phyloP scores from a whole-genome alignment of 495 filamentous ascomycete genomes.

The Penicillium mononematosum region DNA sequence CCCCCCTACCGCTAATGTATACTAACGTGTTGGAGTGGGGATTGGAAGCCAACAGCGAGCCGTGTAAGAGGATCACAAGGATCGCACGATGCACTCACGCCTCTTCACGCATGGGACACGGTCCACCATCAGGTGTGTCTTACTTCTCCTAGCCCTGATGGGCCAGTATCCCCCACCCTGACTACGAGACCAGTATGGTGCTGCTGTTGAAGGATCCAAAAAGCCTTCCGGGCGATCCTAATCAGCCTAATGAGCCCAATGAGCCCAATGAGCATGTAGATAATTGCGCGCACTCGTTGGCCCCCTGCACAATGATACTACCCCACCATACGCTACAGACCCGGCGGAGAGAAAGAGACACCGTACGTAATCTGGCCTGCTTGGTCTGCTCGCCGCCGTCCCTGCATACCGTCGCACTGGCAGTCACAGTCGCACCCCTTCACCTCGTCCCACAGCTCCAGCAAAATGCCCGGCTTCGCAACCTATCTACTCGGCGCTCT shows the following conservation, averaged over 20 bases:
- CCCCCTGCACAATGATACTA: background rate
- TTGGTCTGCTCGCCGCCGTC: background rate
- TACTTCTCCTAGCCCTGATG: background rate
- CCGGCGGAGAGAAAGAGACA: too few relatives aligned
- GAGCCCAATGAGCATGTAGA: background rate
- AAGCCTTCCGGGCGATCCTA: background rate
- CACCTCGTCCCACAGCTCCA: background rate
- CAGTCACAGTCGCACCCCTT: background rate
- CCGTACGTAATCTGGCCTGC: background rate
- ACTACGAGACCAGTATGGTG: background rate
- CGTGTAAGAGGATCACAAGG: too few relatives aligned
- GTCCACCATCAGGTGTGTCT: background rate
- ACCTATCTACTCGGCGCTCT: background rate
- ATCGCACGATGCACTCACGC: too few relatives aligned
- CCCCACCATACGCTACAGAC: background rate
- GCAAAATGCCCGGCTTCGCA: background rate
- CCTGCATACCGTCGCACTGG: background rate
- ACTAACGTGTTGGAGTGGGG: too few relatives aligned
- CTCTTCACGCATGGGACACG: too few relatives aligned
- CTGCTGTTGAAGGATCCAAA: background rate
- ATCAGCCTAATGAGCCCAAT: too few relatives aligned
- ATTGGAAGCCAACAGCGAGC: too few relatives aligned
- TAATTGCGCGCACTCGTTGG: background rate
- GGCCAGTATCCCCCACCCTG: background rate
- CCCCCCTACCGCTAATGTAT: too few relatives aligned